Evolutionary conservation across 1,284 basidiomycete genomes (phyloP).

Genomic region (Bondarzewia mesenterica): DNA sequence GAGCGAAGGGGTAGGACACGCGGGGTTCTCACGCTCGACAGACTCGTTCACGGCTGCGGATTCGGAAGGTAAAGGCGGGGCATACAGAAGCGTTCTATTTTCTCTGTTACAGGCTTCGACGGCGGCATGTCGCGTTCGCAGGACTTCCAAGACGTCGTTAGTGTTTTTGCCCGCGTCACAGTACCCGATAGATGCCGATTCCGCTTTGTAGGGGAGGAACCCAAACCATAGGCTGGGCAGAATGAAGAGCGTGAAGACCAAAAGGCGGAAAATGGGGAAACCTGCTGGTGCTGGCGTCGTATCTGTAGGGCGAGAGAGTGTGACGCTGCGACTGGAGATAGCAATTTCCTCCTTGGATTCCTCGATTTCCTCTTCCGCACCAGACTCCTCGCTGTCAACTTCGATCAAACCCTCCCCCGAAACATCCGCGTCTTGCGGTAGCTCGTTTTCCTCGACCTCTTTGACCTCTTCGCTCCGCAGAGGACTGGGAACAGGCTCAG

Average conservation of each 20-base stretch:
- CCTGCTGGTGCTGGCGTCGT: too few species aligned
- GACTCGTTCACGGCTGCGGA: not conserved
- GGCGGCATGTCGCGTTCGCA: conserved; percentile 36
- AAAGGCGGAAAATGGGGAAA: conserved; percentile 29
- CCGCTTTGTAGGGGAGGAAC: conserved; percentile 43
- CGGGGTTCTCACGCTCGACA: conserved; percentile 16
- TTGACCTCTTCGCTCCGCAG: not conserved
- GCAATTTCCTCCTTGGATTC: conserved; percentile 23
- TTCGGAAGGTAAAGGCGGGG: conserved; percentile 17
- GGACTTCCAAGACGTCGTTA: conserved; percentile 50
- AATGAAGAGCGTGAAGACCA: conserved; percentile 27
- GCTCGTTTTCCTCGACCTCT: too few species aligned
- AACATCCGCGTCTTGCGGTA: too few species aligned
- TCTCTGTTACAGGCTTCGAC: conserved; percentile 54
- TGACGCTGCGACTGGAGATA: conserved; percentile 30
- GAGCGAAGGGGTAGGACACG: conserved; percentile 47
- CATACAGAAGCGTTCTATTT: conserved; percentile 38
- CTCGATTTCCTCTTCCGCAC: conserved; percentile 11
- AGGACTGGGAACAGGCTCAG: not conserved
- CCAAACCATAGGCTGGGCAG: conserved; percentile 17
- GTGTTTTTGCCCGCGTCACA: conserved; percentile 65
- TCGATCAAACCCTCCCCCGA: not conserved
- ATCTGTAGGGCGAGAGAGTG: too few species aligned
- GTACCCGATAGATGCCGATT: conserved; percentile 73
- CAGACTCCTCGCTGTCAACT: not conserved